Evolutionary conservation across 2,329 filamentous ascomycete genomes (phyloP).

Genomic region (Ophiostoma tasmaniense): DNA sequence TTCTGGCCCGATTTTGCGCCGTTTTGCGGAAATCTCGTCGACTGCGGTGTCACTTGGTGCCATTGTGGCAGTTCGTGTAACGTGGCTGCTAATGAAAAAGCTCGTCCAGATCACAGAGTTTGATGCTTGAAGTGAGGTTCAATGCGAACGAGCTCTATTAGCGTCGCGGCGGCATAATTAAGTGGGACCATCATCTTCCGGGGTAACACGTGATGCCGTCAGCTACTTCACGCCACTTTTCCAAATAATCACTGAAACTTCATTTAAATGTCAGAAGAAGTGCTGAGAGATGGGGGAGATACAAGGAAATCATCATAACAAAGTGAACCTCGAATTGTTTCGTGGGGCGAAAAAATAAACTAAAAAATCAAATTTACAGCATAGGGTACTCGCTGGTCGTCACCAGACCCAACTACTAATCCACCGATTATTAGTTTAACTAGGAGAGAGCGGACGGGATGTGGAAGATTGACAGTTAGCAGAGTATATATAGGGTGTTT

Average conservation of each 20-base stretch:
- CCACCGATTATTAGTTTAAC: not conserved
- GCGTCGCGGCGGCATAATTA: not conserved
- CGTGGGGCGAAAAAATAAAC: not conserved
- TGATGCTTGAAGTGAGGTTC: not conserved
- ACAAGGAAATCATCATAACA: not conserved
- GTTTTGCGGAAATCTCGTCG: constrained; percentile 12
- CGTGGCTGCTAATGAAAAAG: not conserved
- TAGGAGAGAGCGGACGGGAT: not conserved
- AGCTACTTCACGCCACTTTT: not conserved
- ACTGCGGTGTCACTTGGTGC: constrained; percentile 12
- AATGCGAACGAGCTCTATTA: not conserved
- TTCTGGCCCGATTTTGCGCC: constrained; percentile 5
- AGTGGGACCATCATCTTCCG: not conserved
- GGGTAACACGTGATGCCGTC: not conserved
- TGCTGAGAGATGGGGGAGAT: no score
- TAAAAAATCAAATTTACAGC: not conserved
- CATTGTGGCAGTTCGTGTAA: constrained; percentile 2
- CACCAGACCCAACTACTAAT: not conserved
- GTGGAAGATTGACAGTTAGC: not conserved
- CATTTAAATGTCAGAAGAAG: not conserved
- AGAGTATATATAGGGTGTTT: not conserved
- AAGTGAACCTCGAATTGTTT: no score
- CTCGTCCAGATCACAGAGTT: not conserved
- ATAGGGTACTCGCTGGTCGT: not conserved
- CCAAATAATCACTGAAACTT: not conserved